These are phyloP conservation scores for Nigrospora sphaerica DNA, from an alignment of 2,329 filamentous ascomycete species.

Conservation along the genomic window DNA sequence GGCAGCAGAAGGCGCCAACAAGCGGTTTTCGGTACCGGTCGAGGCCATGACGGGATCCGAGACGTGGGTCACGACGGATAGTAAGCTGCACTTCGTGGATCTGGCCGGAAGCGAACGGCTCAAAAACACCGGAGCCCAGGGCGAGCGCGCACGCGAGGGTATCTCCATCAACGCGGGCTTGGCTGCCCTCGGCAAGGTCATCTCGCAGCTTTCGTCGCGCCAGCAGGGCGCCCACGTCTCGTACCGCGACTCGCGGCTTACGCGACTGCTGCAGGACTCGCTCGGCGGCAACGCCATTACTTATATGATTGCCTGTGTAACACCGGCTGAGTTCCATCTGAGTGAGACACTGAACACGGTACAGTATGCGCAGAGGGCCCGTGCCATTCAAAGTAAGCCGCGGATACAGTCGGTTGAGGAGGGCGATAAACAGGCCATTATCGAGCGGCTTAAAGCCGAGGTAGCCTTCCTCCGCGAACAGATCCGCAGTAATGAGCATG, in stretches of 20 bases:
- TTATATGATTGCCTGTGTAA: conserved; percentile 99
- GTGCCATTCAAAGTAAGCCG: conserved; percentile 95
- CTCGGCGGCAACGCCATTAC: conserved; percentile 95
- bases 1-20: conserved; percentile 49
- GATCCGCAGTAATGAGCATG: conserved; percentile 73
- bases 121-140: conserved; percentile 94
- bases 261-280: conserved; percentile 89
- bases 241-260: conserved; percentile 96
- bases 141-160: conserved; percentile 88
- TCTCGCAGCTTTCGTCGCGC: conserved; percentile 91
- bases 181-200: conserved; percentile 93
- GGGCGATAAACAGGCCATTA: conserved; percentile 85
- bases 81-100: conserved; percentile 98
- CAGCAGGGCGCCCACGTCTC: conserved; percentile 86
- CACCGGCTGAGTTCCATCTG: conserved; percentile 90
- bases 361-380: conserved; percentile 91
- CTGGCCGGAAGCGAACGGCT: conserved; percentile 91
- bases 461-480: conserved; percentile 91
- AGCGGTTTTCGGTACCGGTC: conserved; percentile 78
- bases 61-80: conserved; percentile 78
- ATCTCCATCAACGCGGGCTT: conserved; percentile 98
- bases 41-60: conserved; percentile 69
- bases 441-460: conserved; percentile 89
- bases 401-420: conserved; percentile 93
- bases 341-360: conserved; percentile 98